These are phyloP conservation scores for Hymenoscyphus repandus DNA, from an alignment of 2,329 filamentous ascomycete genomes.

Conservation along the genomic window DNA sequence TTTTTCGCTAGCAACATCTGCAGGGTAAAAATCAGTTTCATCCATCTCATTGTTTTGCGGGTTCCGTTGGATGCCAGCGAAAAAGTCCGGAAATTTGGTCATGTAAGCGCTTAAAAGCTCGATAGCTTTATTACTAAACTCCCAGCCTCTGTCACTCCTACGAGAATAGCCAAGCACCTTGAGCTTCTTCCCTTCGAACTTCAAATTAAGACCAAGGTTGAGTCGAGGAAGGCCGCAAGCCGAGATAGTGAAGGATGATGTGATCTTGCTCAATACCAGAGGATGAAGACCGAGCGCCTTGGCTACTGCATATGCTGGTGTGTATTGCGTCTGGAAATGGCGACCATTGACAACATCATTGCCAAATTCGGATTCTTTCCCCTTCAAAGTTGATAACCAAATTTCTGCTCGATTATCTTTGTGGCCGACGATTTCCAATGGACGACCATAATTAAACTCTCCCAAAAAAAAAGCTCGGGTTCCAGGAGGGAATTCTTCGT, in stretches of 20 bases:
- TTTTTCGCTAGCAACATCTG: slow-evolving; percentile 65
- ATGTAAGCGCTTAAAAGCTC: slow-evolving; percentile 82
- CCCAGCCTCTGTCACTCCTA: slow-evolving; percentile 83
- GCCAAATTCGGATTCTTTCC: slow-evolving; percentile 76
- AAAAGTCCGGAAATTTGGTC: slow-evolving; percentile 91
- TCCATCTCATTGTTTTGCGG: slow-evolving; percentile 78
- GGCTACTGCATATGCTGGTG: slow-evolving; percentile 83
- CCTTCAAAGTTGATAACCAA: slow-evolving; percentile 66
- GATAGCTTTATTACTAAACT: slow-evolving; percentile 84
- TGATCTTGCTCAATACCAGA: slow-evolving; percentile 89
- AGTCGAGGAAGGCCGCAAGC: slow-evolving; percentile 71
- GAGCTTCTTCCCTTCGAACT: slow-evolving; percentile 91
- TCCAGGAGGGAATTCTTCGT: slow-evolving; percentile 82
- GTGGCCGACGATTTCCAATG: slow-evolving; percentile 76
- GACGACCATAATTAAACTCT: slow-evolving; percentile 86
- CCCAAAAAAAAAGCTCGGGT: slow-evolving; percentile 90
- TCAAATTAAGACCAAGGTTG: slow-evolving; percentile 91
- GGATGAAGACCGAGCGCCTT: slow-evolving; percentile 76
- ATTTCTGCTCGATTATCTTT: slow-evolving; percentile 71
- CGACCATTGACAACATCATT: slow-evolving; percentile 65
- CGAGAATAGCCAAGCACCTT: slow-evolving; percentile 96
- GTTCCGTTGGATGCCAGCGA: slow-evolving; percentile 79
- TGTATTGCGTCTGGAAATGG: slow-evolving; percentile 69
- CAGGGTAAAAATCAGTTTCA: slow-evolving; percentile 81
- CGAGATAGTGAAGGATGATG: slow-evolving; percentile 83